Evolutionary conservation across 1,284 basidiomycete genomes (phyloP).

Genomic region (Boletus sp.): DNA sequence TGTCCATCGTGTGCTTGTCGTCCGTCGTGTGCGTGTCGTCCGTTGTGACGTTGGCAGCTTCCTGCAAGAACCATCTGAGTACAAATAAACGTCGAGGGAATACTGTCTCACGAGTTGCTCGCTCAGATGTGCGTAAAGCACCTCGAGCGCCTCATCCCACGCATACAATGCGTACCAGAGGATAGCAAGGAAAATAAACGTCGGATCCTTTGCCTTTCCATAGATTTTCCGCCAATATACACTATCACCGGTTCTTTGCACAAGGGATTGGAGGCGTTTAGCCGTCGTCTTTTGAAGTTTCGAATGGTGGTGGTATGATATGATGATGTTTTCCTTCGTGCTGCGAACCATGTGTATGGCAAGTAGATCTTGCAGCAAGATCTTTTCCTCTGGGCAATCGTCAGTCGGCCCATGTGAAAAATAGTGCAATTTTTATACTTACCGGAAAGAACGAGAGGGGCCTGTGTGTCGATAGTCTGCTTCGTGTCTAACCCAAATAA

Average conservation of each 20-base stretch:
- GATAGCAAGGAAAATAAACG: slow-evolving; percentile 48
- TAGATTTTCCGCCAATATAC: slow-evolving; percentile 57
- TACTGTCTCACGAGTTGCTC: slow-evolving; percentile 34
- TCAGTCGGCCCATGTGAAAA: background rate
- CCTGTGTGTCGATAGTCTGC: slow-evolving; percentile 49
- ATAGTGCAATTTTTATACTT: background rate
- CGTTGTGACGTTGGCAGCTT: slow-evolving; percentile 37
- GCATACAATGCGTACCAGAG: slow-evolving; percentile 57
- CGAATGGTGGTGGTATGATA: slow-evolving; percentile 40
- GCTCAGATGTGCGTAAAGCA: slow-evolving; percentile 46
- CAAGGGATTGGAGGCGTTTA: slow-evolving; percentile 32
- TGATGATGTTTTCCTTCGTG: slow-evolving; percentile 33
- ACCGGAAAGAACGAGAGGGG: slow-evolving; percentile 40
- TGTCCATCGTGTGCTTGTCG: no score
- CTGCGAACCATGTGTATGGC: slow-evolving; percentile 42
- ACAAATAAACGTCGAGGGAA: background rate
- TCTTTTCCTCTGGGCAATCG: slow-evolving; percentile 18
- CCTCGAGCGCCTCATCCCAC: slow-evolving; percentile 54
- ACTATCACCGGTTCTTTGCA: slow-evolving; percentile 37
- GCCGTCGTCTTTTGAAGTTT: slow-evolving; percentile 34
- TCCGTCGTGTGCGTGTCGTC: no score
- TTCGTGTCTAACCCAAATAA: slow-evolving; percentile 16
- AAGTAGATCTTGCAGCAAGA: slow-evolving; percentile 34
- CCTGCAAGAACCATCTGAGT: slow-evolving; percentile 31
- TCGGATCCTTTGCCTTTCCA: slow-evolving; percentile 43